Evolutionary conservation across 257 asterid species (phyloP).

Genomic region (Ehretia macrophylla): DNA sequence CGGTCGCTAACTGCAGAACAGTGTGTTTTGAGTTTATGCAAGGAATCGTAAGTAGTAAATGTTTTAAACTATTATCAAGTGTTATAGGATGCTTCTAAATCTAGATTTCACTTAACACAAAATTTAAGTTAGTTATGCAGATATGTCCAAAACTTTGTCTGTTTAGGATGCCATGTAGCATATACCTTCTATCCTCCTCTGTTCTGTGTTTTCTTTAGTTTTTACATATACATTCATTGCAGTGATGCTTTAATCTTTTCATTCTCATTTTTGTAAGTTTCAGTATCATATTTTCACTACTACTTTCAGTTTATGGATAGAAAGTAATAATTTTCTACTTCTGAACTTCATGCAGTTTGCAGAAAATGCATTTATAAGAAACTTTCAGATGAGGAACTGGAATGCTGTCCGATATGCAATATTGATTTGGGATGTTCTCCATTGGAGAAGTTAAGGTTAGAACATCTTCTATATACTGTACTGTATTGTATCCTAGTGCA

Average conservation of each 20-base stretch:
- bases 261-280: neutral
- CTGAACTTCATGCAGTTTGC: conserved; percentile 59
- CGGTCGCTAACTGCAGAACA: neutral
- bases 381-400: conserved; percentile 79
- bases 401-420: conserved; percentile 87
- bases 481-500: neutral
- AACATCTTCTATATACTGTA: neutral
- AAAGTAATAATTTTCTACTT: conserved; percentile 7
- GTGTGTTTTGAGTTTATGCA: neutral
- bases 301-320: neutral
- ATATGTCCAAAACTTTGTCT: too few relatives aligned
- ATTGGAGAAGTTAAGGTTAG: conserved; percentile 81
- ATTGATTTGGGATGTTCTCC: conserved; percentile 86
- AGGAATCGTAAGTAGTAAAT: too few relatives aligned
- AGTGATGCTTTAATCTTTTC: neutral
- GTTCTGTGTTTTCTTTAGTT: too few relatives aligned
- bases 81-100: too few relatives aligned
- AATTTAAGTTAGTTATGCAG: too few relatives aligned
- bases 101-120: too few relatives aligned
- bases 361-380: conserved; percentile 84
- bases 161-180: too few relatives aligned
- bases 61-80: too few relatives aligned
- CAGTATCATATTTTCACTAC: neutral
- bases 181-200: too few relatives aligned
- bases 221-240: too few relatives aligned